A percentile compares a stretch with the other conserved stretches of the same genome.
These are phyloP conservation scores for Diutina siamensis DNA, from an alignment of 1,139 yeast species.

Conservation along the genomic window DNA sequence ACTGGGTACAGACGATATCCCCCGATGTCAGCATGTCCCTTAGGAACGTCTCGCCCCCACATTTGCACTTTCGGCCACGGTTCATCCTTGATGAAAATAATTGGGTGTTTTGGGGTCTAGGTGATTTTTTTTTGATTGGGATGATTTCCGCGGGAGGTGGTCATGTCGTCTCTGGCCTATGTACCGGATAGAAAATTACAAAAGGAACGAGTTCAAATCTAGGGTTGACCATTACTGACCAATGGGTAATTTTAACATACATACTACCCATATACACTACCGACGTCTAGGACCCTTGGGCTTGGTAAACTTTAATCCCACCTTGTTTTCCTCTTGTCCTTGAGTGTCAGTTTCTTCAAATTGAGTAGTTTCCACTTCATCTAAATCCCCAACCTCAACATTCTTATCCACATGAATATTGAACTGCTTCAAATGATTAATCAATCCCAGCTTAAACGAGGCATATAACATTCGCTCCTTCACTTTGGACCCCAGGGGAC, in stretches of 20 bases:
- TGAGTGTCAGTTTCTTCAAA: slow-evolving; percentile 12
- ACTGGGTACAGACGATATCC: slow-evolving; percentile 64
- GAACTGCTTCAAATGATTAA: slow-evolving; percentile 32
- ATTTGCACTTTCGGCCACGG: slow-evolving; percentile 1
- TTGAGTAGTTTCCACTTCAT: slow-evolving; percentile 42
- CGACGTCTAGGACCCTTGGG: slow-evolving; percentile 49
- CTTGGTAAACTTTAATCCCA: slow-evolving; percentile 30
- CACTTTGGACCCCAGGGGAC: slow-evolving; percentile 86
- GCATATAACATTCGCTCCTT: slow-evolving; percentile 92
- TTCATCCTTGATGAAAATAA: no score
- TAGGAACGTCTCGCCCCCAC: slow-evolving; percentile 1
- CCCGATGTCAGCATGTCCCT: slow-evolving; percentile 24
- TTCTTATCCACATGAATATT: slow-evolving; percentile 23
- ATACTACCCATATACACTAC: no score
- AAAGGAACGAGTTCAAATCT: not conserved
- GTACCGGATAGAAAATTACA: not conserved
- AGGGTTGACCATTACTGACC: not conserved
- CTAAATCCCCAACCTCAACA: slow-evolving; percentile 59
- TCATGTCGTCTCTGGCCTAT: not conserved
- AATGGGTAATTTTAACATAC: no score
- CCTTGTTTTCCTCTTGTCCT: slow-evolving; percentile 8
- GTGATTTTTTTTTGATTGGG: not conserved
- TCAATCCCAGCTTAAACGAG: slow-evolving; percentile 60
- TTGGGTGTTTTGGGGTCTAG: not conserved
- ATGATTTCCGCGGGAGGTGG: not conserved